Percentiles rank a stretch among this genome's conserved stretches.
Evolutionary conservation across 352 stramenopile genomes (phyloP).

Genomic region (Bremia lactucae): DNA sequence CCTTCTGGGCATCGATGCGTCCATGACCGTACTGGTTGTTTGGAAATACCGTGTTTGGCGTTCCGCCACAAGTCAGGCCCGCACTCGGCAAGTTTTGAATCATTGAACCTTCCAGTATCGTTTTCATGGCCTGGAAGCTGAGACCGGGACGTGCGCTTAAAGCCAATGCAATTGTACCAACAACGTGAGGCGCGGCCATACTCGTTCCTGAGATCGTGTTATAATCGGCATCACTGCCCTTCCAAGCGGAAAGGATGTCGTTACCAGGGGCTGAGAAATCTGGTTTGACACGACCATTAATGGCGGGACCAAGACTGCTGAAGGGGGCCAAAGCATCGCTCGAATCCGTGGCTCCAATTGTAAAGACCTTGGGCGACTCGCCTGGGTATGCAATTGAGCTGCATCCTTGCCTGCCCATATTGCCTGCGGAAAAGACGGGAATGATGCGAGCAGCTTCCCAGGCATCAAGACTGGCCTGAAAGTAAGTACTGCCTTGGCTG

Average conservation of each 20-base stretch:
- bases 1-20: constrained; percentile 30
- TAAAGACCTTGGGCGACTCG: constrained; percentile 26
- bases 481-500: constrained; percentile 23
- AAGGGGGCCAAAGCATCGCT: constrained; percentile 27
- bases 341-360: constrained; percentile 25
- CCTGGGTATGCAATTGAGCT: constrained; percentile 21
- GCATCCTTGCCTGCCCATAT: constrained; percentile 27
- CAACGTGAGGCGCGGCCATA: constrained; percentile 41
- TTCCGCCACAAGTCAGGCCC: constrained; percentile 22
- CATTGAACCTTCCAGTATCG: constrained; percentile 12
- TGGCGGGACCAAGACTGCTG: constrained; percentile 29
- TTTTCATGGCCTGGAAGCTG: constrained; percentile 22
- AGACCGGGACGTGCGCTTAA: constrained; percentile 26
- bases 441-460: constrained; percentile 41
- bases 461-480: constrained; percentile 26
- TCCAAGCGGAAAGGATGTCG: constrained; percentile 28
- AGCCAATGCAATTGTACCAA: constrained; percentile 37
- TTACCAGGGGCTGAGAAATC: constrained; percentile 32
- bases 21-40: constrained; percentile 57
- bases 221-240: constrained; percentile 26
- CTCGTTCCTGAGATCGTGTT: constrained; percentile 36
- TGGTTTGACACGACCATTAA: constrained; percentile 29
- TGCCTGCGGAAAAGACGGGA: constrained; percentile 40
- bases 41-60: constrained; percentile 21
- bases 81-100: constrained; percentile 6